These are phyloP conservation scores for Ophiostoma pallidulum DNA, from an alignment of 2,329 filamentous ascomycete species.

Conservation along the genomic window DNA sequence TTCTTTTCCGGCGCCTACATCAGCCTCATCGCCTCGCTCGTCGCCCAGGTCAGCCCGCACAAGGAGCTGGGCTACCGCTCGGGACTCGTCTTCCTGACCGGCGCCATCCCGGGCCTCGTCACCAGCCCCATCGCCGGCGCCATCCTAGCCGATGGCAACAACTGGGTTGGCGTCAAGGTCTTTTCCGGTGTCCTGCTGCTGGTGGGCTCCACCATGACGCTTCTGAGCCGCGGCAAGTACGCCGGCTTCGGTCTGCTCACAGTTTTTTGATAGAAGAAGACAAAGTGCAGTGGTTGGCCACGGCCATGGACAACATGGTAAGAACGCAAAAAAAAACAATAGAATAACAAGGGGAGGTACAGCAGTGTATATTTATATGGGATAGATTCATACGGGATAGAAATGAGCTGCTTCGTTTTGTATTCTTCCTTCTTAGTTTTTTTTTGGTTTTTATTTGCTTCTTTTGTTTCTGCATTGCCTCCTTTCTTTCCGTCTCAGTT, in stretches of 20 bases:
- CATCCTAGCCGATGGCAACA: conserved; percentile 16
- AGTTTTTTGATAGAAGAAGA: conserved; percentile 1
- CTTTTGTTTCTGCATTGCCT: not conserved
- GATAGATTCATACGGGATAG: no score
- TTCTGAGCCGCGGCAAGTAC: conserved; percentile 19
- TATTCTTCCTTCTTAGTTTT: not conserved
- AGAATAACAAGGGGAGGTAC: no score
- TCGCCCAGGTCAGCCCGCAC: conserved; percentile 45
- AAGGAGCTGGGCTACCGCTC: conserved; percentile 45
- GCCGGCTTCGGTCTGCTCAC: conserved; percentile 21
- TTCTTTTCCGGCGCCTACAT: conserved; percentile 30
- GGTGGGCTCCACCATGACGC: conserved; percentile 21
- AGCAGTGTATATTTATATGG: no score
- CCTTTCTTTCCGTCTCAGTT: no score
- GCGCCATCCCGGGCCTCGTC: conserved; percentile 42
- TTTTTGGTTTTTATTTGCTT: not conserved
- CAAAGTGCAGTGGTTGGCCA: no score
- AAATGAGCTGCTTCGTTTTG: not conserved
- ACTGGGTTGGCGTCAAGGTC: conserved; percentile 29
- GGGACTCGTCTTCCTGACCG: conserved; percentile 41
- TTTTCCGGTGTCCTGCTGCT: conserved; percentile 27
- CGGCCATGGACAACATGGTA: no score
- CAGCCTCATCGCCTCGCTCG: conserved; percentile 29
- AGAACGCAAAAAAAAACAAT: no score
- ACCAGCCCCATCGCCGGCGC: conserved; percentile 42